These are phyloP conservation scores for Penicillium diatomitis DNA, from an alignment of 495 filamentous ascomycete genomes.

Conservation along the genomic window DNA sequence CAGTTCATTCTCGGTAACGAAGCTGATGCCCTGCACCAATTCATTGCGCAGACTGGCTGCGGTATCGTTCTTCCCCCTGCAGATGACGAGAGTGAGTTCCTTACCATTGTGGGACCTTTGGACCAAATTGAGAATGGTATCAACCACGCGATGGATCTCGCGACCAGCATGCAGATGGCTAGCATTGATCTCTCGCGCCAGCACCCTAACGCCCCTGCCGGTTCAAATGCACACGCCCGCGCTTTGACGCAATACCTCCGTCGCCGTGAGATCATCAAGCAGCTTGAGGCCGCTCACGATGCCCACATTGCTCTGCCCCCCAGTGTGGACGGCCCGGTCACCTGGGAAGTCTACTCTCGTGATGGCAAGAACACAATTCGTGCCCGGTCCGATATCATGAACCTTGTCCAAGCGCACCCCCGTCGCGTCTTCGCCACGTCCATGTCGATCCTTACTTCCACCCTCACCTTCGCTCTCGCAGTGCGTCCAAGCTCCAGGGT, in stretches of 20 bases:
- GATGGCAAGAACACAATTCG: conserved; percentile 76
- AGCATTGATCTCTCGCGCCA: conserved; percentile 70
- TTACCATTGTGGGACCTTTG: conserved; percentile 74
- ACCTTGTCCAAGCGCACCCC: conserved; percentile 69
- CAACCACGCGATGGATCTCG: conserved; percentile 72
- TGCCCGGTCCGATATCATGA: conserved; percentile 72
- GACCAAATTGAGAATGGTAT: conserved; percentile 62
- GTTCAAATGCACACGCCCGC: conserved; percentile 66
- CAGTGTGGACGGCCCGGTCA: conserved; percentile 49
- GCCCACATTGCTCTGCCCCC: conserved; percentile 73
- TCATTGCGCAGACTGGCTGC: conserved; percentile 86
- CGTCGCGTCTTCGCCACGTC: conserved; percentile 59
- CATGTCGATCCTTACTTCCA: conserved; percentile 83
- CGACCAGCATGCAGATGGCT: conserved; percentile 68
- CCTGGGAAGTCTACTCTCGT: conserved; percentile 77
- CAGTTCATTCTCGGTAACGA: conserved; percentile 84
- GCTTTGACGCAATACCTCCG: conserved; percentile 77
- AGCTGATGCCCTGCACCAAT: conserved; percentile 68
- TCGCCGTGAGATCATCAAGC: conserved; percentile 64
- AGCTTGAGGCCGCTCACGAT: conserved; percentile 66
- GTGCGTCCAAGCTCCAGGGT: conserved; percentile 52
- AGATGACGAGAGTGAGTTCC: conserved; percentile 64
- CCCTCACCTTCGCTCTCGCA: conserved; percentile 56
- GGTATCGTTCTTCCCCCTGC: conserved; percentile 67
- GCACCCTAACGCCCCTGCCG: conserved; percentile 61